Evolutionary conservation across 2,329 filamentous ascomycete species (phyloP), one percentile per base, ranked within the genome.

Genomic region (Aspergillus piperis): DNA sequence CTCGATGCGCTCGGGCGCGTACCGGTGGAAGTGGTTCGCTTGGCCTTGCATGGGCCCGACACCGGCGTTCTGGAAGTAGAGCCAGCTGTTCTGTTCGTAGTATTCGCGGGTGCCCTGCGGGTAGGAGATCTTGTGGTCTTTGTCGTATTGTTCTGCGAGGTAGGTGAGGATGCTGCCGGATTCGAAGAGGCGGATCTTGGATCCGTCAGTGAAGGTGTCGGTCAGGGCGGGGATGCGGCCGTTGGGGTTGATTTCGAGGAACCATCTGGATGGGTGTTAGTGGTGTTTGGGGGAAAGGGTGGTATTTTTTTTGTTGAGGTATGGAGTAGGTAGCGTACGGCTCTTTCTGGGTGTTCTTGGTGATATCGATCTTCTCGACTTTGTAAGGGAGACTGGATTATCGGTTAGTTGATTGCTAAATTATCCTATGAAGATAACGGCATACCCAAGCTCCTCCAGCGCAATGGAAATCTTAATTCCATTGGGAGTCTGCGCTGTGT

Each of bases 231-330:
- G 93, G 69, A 96, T 96, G 66, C 92, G 90, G 65, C 92, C 92
- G 75, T 96, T 96, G 64, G 92, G 92, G 78, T 96, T 96, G 79
- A 96, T 96, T 55, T 88, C 87, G 27, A 96, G 84, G 78, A 94
- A 97, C 91, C 91, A 96, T 15, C 86, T 75, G 25, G 38, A 10
- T 17, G 39, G 15, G 23, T n/a, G 25, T 53, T 53, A 39, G 54
- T 44, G 38, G 10, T 36, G 10, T 5, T 13, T n/a, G n/a, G 23
- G 15, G 27, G 6, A 15, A 15, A 25, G 23, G 19, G n/a, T 25
- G 36, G 21, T n/a, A 1, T 19, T 2, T 19, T 19, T 52, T 25
- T 8, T 25, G 7, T 25, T 25, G 25, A 8, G 25, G 25, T 27
- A 27, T 27, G 25, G 25, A 27, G 25, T 2, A 36, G 5, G 3